Evolutionary conservation across 2,329 filamentous ascomycete species (phyloP).

Genomic region (Clonostachys solani): DNA sequence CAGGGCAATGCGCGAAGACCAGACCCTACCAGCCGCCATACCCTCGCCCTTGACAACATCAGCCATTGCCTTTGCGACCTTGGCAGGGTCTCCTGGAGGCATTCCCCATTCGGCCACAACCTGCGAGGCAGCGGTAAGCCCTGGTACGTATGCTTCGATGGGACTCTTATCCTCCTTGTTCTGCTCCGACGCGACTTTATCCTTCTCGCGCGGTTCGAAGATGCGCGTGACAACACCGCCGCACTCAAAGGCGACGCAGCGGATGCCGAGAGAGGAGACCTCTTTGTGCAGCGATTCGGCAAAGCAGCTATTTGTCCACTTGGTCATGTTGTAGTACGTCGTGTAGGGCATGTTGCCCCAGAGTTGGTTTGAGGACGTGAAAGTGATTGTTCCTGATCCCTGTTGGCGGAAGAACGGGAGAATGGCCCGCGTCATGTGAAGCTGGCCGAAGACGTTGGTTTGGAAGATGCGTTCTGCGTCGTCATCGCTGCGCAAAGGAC

Average conservation of each 20-base stretch:
- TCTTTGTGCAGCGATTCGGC: slow-evolving; percentile 22
- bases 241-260: slow-evolving; percentile 21
- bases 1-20: slow-evolving; percentile 18
- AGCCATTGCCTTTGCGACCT: slow-evolving; percentile 13
- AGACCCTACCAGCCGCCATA: slow-evolving; percentile 11
- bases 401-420: slow-evolving; percentile 18
- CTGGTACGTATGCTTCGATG: slow-evolving; percentile 10
- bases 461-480: slow-evolving; percentile 16
- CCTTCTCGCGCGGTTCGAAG: slow-evolving; percentile 13
- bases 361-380: slow-evolving; percentile 18
- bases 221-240: slow-evolving; percentile 21
- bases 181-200: slow-evolving; percentile 1
- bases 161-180: background rate
- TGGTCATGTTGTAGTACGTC: slow-evolving; percentile 20
- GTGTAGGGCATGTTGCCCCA: slow-evolving; percentile 22
- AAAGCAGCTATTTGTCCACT: slow-evolving; percentile 16
- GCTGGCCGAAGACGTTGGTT: slow-evolving; percentile 18
- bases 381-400: slow-evolving; percentile 14
- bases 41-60: slow-evolving; percentile 19
- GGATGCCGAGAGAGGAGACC: slow-evolving; percentile 14
- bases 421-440: slow-evolving; percentile 17
- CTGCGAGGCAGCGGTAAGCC: slow-evolving; percentile 9
- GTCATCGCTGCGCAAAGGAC: slow-evolving; percentile 9
- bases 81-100: slow-evolving; percentile 14
- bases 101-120: slow-evolving; percentile 7